Base-by-base conservation (phyloP, 2,329 filamentous ascomycete genomes). In the Ceratocystis colombiana region DNA sequence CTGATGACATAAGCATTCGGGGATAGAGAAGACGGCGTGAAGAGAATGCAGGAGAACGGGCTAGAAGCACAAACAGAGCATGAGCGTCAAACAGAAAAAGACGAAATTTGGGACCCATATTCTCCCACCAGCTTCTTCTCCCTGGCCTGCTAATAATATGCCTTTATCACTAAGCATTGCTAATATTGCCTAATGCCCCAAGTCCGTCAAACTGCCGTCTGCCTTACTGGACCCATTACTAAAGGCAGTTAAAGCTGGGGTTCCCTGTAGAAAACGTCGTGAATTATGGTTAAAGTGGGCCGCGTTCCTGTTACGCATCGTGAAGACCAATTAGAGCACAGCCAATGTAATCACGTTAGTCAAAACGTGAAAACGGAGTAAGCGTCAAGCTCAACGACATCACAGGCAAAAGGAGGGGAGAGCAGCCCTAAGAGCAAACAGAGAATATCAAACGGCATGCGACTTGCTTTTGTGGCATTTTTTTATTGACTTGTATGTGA, bases 291-390 rank as follows among this genome's bases (percentile, higher is more conserved):
- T 55, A 28, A 22, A 28, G 50, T 55, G 50, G 50, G 15, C 20
- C 50, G 12, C 20, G 50, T 28, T 55, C 50, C 50, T 55, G 50
- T 62, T 62, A 37, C 12, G n/a, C 20, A 28, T 25, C 61, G 41
- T 22, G 22, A 62, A 17, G 57, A 37, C 61, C 61, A 62, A 62
- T 62, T 28, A 62, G 61, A 25, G 17, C 12, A 20, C 41, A 22
- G 44, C 15, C 22, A 62, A 62, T 62, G 61, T 62, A 33, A 62
- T 62, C 61, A 62, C 41, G 44, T 37, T 46, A 48, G 59, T 25
- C 59, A 37, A 22, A 55, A 25, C 12, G 22, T 15, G 8, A 55
- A 55, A 55, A 55, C 50, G 25, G 37, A 28, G 25, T 6, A 30
- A 55, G 50, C 50, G 20, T 25, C 50, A 41, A 55, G 20, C 25